phyloP scores from a whole-genome alignment of 495 filamentous ascomycete genomes.

The Lichenothelia convexa region DNA sequence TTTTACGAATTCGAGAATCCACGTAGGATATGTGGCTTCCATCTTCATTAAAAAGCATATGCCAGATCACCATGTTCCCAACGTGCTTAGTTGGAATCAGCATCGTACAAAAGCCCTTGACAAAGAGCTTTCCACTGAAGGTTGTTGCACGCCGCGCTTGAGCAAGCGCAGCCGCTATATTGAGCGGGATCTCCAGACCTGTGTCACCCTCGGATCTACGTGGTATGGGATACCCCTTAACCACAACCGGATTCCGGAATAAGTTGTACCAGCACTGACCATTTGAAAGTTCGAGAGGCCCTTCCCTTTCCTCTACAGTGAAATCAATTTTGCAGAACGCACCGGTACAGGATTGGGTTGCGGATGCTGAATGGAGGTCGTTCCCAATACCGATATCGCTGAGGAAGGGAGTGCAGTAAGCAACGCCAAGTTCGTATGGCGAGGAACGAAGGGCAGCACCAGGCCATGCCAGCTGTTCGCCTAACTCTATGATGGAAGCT shows the following conservation, averaged over 20 bases:
- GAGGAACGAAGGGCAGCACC: conserved; percentile 4
- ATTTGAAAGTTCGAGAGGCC: background rate
- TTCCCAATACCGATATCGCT: too few species aligned
- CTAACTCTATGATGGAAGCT: conserved; percentile 1
- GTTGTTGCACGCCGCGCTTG: background rate
- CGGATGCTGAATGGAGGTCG: too few species aligned
- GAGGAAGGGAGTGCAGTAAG: conserved; percentile 5
- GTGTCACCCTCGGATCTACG: conserved; percentile 1
- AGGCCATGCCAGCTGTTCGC: conserved; percentile 3
- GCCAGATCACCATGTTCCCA: conserved; percentile 14
- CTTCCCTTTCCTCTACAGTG: background rate
- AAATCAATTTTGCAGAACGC: background rate
- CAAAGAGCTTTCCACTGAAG: conserved; percentile 3
- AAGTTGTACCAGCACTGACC: conserved; percentile 23
- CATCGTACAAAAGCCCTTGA: conserved; percentile 21
- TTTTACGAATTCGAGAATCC: conserved; percentile 4
- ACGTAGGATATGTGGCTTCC: conserved; percentile 7
- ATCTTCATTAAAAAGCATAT: conserved; percentile 11
- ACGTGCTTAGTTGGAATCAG: conserved; percentile 8
- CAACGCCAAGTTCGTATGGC: background rate
- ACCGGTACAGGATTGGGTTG: too few species aligned
- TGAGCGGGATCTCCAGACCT: conserved; percentile 14
- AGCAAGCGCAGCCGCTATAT: conserved; percentile 5
- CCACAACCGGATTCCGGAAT: conserved; percentile 20
- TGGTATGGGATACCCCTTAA: conserved; percentile 19